Percentiles rank a stretch among this genome's conserved stretches.
These are phyloP conservation scores for Diaporthe sp. DNA, from an alignment of 2,329 filamentous ascomycete genomes.

Conservation along the genomic window DNA sequence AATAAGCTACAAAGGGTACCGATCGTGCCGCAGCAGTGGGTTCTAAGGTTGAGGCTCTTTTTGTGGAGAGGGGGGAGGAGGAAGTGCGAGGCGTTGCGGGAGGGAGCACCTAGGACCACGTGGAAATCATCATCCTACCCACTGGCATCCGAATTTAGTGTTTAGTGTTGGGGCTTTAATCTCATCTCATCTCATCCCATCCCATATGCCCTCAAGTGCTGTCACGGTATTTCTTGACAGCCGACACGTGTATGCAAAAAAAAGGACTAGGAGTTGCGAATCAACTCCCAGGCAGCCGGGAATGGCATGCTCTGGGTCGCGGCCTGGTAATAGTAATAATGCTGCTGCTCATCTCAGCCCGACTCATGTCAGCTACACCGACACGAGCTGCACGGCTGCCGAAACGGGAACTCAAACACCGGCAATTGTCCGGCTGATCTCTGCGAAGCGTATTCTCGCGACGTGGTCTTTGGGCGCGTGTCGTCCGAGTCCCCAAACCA, in stretches of 20 bases:
- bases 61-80: slow-evolving; percentile 1
- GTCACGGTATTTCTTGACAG: background rate
- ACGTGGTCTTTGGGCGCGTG: background rate
- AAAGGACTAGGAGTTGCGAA: background rate
- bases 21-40: slow-evolving; percentile 25
- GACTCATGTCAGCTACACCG: slow-evolving; percentile 22
- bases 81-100: background rate
- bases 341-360: slow-evolving; percentile 16
- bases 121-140: slow-evolving; percentile 9
- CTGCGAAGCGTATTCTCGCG: slow-evolving; percentile 10
- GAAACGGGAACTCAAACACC: slow-evolving; percentile 23
- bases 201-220: background rate
- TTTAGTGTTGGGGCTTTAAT: slow-evolving; percentile 2
- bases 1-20: slow-evolving; percentile 23
- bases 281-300: background rate
- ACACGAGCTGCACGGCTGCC: slow-evolving; percentile 21
- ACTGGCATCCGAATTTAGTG: slow-evolving; percentile 3
- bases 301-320: background rate
- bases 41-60: slow-evolving; percentile 29
- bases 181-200: slow-evolving; percentile 27
- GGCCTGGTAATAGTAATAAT: background rate
- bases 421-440: slow-evolving; percentile 14
- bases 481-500: background rate
- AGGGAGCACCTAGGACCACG: slow-evolving; percentile 12
- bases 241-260: background rate